Evolutionary conservation across 2,329 filamentous ascomycete species (phyloP), one percentile per base, ranked within the genome.

Genomic region (Sporothrix brasiliensis): DNA sequence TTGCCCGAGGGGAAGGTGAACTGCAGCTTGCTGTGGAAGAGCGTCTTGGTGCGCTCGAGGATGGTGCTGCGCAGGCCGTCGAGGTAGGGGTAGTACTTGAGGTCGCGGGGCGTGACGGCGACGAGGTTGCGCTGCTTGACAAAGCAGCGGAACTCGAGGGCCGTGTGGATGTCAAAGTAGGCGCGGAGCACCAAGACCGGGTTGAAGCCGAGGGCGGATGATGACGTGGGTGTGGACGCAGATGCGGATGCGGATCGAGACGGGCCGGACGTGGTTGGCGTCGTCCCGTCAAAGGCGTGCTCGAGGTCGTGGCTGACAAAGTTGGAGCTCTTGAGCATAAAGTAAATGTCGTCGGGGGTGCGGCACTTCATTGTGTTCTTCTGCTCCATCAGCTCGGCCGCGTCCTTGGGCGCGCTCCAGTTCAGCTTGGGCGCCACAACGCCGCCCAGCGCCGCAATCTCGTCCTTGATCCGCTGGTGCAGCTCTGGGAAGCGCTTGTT

Each of bases 331-430:
- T 99, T 99, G 16, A 99, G 86, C 0, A 99, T 86, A 19, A 98
- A 86, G 77, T 98, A 99, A 58, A 99, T 88, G 77, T 99, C 95
- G 78, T 95, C 96, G 2, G 95, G 88, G 0, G 88, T 89, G 4
- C 89, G 89, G 80, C 95, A 99, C 79, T 97, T 93, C 81, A 97
- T 91, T 61, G 92, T 96, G 80, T 99, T 99, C 76, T 89, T 80
- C 85, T 94, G 78, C 81, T 80, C 89, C 80, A 86, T 88, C 79
- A 99, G 97, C 91, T 93, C 97, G 27, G 92, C 92, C 10, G 95
- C 95, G 78, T 99, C 95, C 79, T 97, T 97, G 4, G 95, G 95
- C 4, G 93, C 90, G 6, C 94, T 97, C 95, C 95, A 99, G 82
- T 98, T 98, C 61, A 99, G 83, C 80, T 99, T 99, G 0, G 95